phyloP scores from a whole-genome alignment of 495 filamentous ascomycete genomes.

The Penicillium egyptiacum region DNA sequence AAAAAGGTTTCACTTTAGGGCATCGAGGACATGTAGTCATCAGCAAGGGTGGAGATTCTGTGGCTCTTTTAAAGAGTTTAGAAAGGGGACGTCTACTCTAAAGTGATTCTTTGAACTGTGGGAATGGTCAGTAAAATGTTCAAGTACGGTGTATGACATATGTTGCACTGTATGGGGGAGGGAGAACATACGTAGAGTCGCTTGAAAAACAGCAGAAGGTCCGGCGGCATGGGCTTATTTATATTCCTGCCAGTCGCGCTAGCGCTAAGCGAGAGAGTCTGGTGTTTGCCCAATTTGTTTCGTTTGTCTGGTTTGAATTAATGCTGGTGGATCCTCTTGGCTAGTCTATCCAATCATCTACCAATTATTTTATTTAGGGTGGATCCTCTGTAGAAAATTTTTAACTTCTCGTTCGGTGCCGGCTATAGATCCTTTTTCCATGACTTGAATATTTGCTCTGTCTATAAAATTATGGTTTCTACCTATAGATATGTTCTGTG shows the following conservation, averaged over 20 bases:
- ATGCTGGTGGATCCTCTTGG: background rate
- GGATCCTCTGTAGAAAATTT: constrained; percentile 2
- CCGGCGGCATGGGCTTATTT: constrained; percentile 27
- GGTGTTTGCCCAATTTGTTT: constrained; percentile 31
- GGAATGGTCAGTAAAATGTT: constrained; percentile 32
- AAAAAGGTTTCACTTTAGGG: constrained; percentile 69
- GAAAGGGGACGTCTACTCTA: constrained; percentile 79
- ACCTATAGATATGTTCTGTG: no score
- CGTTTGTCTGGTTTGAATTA: constrained; percentile 27
- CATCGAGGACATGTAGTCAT: constrained; percentile 67
- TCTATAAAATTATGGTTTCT: no score
- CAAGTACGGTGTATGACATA: background rate
- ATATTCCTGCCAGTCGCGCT: constrained; percentile 23
- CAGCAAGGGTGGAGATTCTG: constrained; percentile 74
- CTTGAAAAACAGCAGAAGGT: constrained; percentile 44
- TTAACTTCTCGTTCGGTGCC: background rate
- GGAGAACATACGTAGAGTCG: constrained; percentile 64
- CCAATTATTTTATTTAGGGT: background rate
- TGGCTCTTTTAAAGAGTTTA: constrained; percentile 77
- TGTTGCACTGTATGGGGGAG: constrained; percentile 38
- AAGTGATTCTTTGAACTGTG: constrained; percentile 83
- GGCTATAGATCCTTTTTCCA: background rate
- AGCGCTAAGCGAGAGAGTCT: constrained; percentile 34
- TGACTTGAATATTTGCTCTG: constrained; percentile 1
- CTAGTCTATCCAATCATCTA: background rate